These are phyloP conservation scores for Neoboletus brunneissimus DNA, from an alignment of 768 basidiomycete genomes.

Conservation along the genomic window DNA sequence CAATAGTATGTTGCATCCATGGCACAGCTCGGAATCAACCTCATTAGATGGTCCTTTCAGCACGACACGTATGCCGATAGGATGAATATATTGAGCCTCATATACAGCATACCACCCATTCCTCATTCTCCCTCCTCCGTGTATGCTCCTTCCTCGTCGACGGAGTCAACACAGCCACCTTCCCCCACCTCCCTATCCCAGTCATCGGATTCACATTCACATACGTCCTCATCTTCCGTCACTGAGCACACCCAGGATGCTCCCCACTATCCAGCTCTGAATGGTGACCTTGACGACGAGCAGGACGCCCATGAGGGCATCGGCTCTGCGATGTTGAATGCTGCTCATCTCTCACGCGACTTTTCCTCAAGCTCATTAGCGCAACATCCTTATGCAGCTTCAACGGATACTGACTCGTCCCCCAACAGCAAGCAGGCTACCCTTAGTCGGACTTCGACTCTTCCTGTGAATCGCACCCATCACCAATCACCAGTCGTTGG, in stretches of 20 bases:
- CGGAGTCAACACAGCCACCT: conserved; percentile 35
- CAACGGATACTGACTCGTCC: conserved; percentile 37
- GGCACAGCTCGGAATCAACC: conserved; percentile 7
- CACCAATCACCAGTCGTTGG: conserved; percentile 25
- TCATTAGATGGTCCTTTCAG: conserved; percentile 39
- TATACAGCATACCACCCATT: conserved; percentile 80
- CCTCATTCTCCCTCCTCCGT: conserved; percentile 60
- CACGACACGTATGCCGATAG: conserved; percentile 95
- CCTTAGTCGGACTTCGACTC: conserved; percentile 37
- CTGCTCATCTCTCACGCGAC: conserved; percentile 30
- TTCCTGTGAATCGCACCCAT: conserved; percentile 30
- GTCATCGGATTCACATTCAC: conserved; percentile 52
- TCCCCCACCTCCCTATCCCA: conserved; percentile 36
- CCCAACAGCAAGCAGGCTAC: conserved; percentile 19
- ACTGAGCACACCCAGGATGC: conserved; percentile 41
- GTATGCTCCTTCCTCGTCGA: conserved; percentile 43
- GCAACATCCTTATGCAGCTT: conserved; percentile 52
- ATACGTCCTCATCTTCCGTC: conserved; percentile 46
- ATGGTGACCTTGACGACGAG: conserved; percentile 29
- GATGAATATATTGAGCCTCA: conserved; percentile 88
- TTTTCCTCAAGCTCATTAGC: conserved; percentile 23
- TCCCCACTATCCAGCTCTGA: conserved; percentile 17
- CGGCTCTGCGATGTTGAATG: conserved; percentile 44
- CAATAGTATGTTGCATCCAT: conserved; percentile 65
- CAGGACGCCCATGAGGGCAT: conserved; percentile 42